phyloP scores from a whole-genome alignment of 192 early-diverging fungal genomes.

The Coemansia guatemalensis region DNA sequence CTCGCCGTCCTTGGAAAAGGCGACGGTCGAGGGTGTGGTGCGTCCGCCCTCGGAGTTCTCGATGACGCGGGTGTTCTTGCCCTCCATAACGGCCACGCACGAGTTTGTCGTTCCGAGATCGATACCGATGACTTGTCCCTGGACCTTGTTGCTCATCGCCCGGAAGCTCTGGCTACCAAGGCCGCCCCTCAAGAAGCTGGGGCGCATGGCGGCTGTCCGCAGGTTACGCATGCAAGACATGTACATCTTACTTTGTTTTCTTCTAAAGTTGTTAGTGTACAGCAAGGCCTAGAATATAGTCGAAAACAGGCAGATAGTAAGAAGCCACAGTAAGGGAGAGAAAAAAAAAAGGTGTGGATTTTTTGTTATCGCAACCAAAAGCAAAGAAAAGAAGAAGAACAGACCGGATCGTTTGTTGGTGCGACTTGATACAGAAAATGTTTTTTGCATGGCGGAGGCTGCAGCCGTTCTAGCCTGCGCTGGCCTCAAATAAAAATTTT shows the following conservation, averaged over 20 bases:
- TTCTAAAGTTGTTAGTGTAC: slow-evolving; percentile 3
- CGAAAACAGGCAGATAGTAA: slow-evolving; percentile 6
- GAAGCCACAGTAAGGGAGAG: slow-evolving; percentile 7
- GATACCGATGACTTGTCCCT: slow-evolving; percentile 91
- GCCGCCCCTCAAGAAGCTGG: slow-evolving; percentile 26
- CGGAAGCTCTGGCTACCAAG: slow-evolving; percentile 27
- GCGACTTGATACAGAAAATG: background rate
- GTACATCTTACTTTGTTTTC: slow-evolving; percentile 38
- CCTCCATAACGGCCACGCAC: slow-evolving; percentile 99
- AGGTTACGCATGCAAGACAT: slow-evolving; percentile 54
- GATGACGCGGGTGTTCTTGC: slow-evolving; percentile 94
- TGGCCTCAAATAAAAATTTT: slow-evolving; percentile 1
- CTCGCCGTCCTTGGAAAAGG: slow-evolving; percentile 95
- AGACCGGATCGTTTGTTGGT: background rate
- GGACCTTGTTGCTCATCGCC: slow-evolving; percentile 62
- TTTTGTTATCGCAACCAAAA: background rate
- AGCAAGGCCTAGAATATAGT: slow-evolving; percentile 7
- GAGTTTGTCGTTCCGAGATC: slow-evolving; percentile 99
- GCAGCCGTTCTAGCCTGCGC: slow-evolving; percentile 5
- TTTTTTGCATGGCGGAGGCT: slow-evolving; percentile 1
- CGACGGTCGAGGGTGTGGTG: slow-evolving; percentile 96
- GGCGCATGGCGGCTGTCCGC: slow-evolving; percentile 42
- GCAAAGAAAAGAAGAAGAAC: slow-evolving; percentile 1
- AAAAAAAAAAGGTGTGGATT: slow-evolving; percentile 11
- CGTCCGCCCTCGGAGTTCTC: slow-evolving; percentile 96